Evolutionary conservation across 2,329 filamentous ascomycete genomes (phyloP).

Genomic region (Trichoderma citrinoviride): DNA sequence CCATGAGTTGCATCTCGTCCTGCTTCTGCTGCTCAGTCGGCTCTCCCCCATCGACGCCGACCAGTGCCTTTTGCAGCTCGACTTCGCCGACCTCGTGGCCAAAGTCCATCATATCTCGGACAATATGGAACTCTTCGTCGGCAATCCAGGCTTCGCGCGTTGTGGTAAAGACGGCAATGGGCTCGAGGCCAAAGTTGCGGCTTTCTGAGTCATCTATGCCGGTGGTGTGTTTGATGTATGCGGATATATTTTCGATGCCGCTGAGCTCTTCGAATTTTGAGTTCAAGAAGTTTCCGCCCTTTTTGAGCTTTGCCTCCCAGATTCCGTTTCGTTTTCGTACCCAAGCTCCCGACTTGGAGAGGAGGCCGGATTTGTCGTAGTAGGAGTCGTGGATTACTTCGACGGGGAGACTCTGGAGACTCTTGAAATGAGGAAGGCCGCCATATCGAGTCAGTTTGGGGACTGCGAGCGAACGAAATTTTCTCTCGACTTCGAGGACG

Average conservation of each 20-base stretch:
- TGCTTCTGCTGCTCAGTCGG: not conserved
- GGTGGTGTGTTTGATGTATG: not conserved
- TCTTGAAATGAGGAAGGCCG: slow-evolving; percentile 1
- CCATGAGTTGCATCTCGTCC: not conserved
- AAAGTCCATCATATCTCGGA: slow-evolving; percentile 10
- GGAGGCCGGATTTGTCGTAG: not conserved
- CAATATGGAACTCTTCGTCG: not conserved
- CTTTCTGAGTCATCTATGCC: not conserved
- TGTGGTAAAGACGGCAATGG: not conserved
- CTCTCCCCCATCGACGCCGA: not conserved
- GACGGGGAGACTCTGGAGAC: not conserved
- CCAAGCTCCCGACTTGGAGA: not conserved
- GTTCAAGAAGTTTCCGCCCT: not conserved
- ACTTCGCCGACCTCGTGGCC: slow-evolving; percentile 8
- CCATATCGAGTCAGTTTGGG: not conserved
- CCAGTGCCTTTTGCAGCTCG: not conserved
- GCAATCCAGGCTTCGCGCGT: slow-evolving; percentile 10
- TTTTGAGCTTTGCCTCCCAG: not conserved
- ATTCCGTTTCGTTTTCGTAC: not conserved
- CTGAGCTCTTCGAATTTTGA: slow-evolving; percentile 2
- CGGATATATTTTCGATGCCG: not conserved
- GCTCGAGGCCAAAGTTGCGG: not conserved
- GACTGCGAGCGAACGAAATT: slow-evolving; percentile 1
- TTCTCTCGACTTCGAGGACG: not conserved
- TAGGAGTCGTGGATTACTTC: not conserved